Base-by-base conservation (phyloP, 2,329 filamentous ascomycete species). In the Ustilaginoidea virens region DNA sequence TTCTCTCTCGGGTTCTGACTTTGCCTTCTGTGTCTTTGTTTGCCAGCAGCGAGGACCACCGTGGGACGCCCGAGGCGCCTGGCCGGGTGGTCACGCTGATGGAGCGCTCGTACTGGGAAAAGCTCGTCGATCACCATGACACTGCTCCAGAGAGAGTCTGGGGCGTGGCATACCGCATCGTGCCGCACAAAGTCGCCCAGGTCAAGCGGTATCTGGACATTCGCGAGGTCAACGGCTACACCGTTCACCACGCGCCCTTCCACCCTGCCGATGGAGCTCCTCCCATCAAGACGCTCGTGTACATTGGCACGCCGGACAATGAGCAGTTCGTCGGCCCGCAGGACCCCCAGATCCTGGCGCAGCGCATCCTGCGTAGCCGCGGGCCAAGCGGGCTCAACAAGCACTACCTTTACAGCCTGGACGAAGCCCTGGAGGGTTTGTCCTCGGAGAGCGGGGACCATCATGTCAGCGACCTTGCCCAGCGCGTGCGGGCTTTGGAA, bases 151-250 rank as follows among this genome's bases (percentile, higher is more conserved):
- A 70, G 30, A 65, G 58, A 43, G 83, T 94, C 42, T 96, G 86
- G 86, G 90, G 90, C 33, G 80, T 82, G 11, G 90, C 87, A 38
- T 92, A 94, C 58, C 80, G 87, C 46, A 87, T 93, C 53, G 63
- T 67, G 17, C 54, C 74, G 5, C 61, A 69, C 2, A 68, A 74
- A 39, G 83, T 92, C 14, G 66, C 73, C 35, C 77, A 87, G 56
- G 87, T 94, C 4, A 77, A 81, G 41, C 68, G 75, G 33, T 94
- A 94, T 51, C 80, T 98, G 27, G 86, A 96, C 53, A 87, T 94
- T 39, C 77, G 90, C 25, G 90, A 98, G 55, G 93, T 96, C 48
- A 93, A 96, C 56, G 90, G 90, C 16, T 98, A 98, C 56, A 81
- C 76, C 30, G 92, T 93, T 40, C 86, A 94, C 54, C 82, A 85